phyloP scores from a whole-genome alignment of 78 protist genomes.

The Dictyostelium citrinum region DNA sequence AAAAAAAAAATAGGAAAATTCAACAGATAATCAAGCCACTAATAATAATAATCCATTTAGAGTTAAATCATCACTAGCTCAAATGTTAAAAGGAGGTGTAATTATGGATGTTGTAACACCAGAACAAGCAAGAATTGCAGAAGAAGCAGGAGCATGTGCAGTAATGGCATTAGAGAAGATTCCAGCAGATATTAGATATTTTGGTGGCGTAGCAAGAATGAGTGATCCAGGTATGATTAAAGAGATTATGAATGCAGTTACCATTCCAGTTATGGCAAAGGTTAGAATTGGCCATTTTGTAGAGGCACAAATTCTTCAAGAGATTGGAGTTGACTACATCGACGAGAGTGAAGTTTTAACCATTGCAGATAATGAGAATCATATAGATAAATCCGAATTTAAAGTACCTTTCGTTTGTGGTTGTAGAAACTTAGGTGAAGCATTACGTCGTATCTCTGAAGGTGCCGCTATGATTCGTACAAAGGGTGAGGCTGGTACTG shows the following conservation, averaged over 20 bases:
- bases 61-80: constrained; percentile 91
- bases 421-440: constrained; percentile 94
- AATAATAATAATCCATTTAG: constrained; percentile 17
- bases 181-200: constrained; percentile 96
- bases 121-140: constrained; percentile 97
- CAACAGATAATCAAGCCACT: not conserved
- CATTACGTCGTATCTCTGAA: constrained; percentile 94
- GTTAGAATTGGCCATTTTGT: constrained; percentile 96
- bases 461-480: constrained; percentile 98
- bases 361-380: constrained; percentile 94
- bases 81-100: constrained; percentile 97
- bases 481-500: constrained; percentile 97
- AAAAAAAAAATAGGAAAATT: not conserved
- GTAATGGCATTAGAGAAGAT: constrained; percentile 98
- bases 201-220: constrained; percentile 98
- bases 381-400: constrained; percentile 93
- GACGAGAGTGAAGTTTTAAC: constrained; percentile 97
- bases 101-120: constrained; percentile 96
- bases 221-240: constrained; percentile 92
- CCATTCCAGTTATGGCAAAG: constrained; percentile 97
- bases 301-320: constrained; percentile 95
- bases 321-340: constrained; percentile 93
- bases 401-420: constrained; percentile 97
- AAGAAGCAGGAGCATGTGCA: constrained; percentile 96
- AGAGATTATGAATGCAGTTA: constrained; percentile 92